Evolutionary conservation across 2,329 filamentous ascomycete genomes (phyloP).

Genomic region (Monilinia fructicola): DNA sequence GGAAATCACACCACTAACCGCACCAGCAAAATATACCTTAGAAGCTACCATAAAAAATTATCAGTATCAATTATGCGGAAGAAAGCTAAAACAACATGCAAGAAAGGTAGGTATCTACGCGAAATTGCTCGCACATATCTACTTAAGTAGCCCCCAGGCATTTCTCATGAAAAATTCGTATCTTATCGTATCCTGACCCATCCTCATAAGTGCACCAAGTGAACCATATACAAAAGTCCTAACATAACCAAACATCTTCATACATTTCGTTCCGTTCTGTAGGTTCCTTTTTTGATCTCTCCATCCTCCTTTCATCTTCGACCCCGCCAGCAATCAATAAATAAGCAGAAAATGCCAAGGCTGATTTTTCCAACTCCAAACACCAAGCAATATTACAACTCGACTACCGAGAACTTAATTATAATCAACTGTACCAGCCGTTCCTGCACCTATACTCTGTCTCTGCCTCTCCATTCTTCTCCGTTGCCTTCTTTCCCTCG

Average conservation of each 20-base stretch:
- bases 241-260: constrained; percentile 11
- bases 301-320: neutral
- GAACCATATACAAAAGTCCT: neutral
- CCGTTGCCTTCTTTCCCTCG: constrained; percentile 55
- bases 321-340: neutral
- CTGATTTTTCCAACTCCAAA: constrained; percentile 9
- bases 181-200: neutral
- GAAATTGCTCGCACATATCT: neutral
- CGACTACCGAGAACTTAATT: constrained; percentile 6
- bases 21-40: neutral
- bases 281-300: neutral
- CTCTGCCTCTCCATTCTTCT: constrained; percentile 56
- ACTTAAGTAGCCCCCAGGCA: neutral
- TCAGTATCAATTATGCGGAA: constrained; percentile 11
- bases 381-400: constrained; percentile 13
- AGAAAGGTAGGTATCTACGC: neutral
- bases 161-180: neutral
- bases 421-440: constrained; percentile 18
- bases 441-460: constrained; percentile 11
- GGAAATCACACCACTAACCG: neutral
- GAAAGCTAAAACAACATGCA: neutral
- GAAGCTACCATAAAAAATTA: neutral
- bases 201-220: neutral
- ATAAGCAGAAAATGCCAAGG: neutral
- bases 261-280: constrained; percentile 7